Conservation (phyloP, 148 eudicot genomes). For the Vaccinium macrocarpon region DNA sequence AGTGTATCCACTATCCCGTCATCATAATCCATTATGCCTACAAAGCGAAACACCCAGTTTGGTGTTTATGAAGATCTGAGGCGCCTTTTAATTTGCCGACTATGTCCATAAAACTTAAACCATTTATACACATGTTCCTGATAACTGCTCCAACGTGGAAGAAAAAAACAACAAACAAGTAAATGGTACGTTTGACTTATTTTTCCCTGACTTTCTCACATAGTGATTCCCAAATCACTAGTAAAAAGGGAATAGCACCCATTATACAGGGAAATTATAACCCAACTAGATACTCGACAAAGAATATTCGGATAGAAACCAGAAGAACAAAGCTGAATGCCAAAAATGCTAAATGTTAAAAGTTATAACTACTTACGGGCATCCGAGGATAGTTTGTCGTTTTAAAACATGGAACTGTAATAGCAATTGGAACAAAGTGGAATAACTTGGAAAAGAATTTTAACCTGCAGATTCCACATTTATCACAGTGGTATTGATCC, state of each 20-base stretch:
- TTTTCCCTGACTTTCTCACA: neutral
- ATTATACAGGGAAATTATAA: neutral
- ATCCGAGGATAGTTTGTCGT: neutral
- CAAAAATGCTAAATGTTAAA: neutral
- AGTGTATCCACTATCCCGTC: neutral
- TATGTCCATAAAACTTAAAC: neutral
- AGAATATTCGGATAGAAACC: neutral
- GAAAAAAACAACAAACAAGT: neutral
- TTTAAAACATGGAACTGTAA: neutral
- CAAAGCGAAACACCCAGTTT: neutral
- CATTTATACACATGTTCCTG: neutral
- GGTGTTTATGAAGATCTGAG: neutral
- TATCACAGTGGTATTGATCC: slow-evolving; percentile 75
- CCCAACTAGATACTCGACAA: neutral
- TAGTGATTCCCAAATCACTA: neutral
- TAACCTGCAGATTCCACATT: slow-evolving; percentile 87
- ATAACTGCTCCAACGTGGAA: neutral
- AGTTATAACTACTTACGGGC: neutral
- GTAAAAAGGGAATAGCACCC: neutral
- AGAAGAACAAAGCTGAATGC: neutral
- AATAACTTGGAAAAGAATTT: neutral
- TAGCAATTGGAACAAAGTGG: neutral
- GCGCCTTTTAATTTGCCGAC: neutral
- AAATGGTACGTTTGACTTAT: neutral
- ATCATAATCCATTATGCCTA: neutral